Conservation (phyloP, 1,139 yeast species). For the Candida sanyaensis region DNA sequence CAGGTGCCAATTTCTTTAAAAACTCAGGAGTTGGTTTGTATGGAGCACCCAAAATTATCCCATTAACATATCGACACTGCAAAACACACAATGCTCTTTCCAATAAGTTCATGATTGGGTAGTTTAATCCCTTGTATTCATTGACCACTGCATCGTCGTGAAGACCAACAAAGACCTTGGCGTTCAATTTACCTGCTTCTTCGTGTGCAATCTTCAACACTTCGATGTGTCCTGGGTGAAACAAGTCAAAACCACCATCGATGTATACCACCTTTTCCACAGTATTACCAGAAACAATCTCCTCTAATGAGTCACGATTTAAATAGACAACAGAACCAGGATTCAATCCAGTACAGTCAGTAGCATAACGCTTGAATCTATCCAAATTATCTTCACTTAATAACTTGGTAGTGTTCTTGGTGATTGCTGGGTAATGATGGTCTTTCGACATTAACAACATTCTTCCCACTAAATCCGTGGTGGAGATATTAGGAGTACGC, state of each 20-base stretch:
- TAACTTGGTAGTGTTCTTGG: slow-evolving; percentile 26
- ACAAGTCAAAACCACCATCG: slow-evolving; percentile 89
- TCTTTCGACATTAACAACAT: slow-evolving; percentile 64
- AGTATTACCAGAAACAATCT: slow-evolving; percentile 38
- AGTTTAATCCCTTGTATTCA: slow-evolving; percentile 60
- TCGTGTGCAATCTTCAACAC: slow-evolving; percentile 51
- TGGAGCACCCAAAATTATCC: slow-evolving; percentile 71
- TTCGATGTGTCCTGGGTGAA: slow-evolving; percentile 91
- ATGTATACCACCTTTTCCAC: slow-evolving; percentile 50
- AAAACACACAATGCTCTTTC: slow-evolving; percentile 87
- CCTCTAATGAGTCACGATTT: slow-evolving; percentile 14
- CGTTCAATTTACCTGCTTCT: slow-evolving; percentile 37
- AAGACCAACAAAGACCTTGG: slow-evolving; percentile 67
- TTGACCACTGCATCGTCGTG: slow-evolving; percentile 65
- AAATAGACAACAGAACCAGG: slow-evolving; percentile 65
- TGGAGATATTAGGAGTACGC: slow-evolving; percentile 90
- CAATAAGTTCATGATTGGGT: slow-evolving; percentile 84
- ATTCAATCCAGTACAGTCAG: slow-evolving; percentile 61
- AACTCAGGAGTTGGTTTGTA: slow-evolving; percentile 46
- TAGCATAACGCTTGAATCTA: slow-evolving; percentile 59
- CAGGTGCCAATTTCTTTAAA: slow-evolving; percentile 36
- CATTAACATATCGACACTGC: slow-evolving; percentile 85
- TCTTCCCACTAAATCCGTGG: slow-evolving; percentile 94
- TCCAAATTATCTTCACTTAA: slow-evolving; percentile 34
- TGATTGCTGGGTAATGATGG: slow-evolving; percentile 54